Base-by-base conservation (phyloP, 2,329 filamentous ascomycete genomes). In the Erysiphe pulchra region DNA sequence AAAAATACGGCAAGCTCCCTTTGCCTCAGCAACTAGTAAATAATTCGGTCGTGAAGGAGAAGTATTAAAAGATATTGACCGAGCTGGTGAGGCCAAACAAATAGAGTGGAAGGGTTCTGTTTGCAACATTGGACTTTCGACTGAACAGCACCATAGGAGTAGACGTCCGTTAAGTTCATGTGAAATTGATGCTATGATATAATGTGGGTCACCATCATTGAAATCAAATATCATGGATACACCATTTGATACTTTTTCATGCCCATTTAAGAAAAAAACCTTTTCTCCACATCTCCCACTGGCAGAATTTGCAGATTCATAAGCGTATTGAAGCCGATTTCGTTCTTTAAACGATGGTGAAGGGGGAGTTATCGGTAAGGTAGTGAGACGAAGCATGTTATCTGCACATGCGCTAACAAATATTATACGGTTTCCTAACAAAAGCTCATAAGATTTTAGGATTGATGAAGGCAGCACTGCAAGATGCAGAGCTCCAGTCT, bases 271-370 rank as follows among this genome's bases (percentile, higher is more conserved):
- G 11, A 67, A 55, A 1, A 68, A 62, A 20, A 78, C 58, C 0
- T 65, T 67, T 58, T 78, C 74, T 7, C 73, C 73, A 72, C 74
- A 78, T n/a, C 65, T 66, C 36, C 73, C 73, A 31, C 67, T 71
- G 16, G 74, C 74, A 33, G 69, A 69, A 49, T 65, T 67, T 17
- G 65, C 69, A 8, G 67, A 65, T 44, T 73, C 55, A 10, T 75
- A 62, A 47, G 63, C 65, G 16, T 60, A 58, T 45, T 63, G 65
- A 20, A 77, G 60, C 48, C 75, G 70, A 3, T 65, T 45, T 11
- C 72, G 63, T 2, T 63, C 61, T 54, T 76, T 77, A 57, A 69
- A 74, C 53, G 67, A 62, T 11, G 70, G 66, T 2, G 73, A 77
- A 0, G 73, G 73, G 0, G 74, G 74, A 1, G 69, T 73, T 30